These are phyloP conservation scores for Rhodofomes roseus DNA, from an alignment of 1,284 basidiomycete species.

Conservation along the genomic window DNA sequence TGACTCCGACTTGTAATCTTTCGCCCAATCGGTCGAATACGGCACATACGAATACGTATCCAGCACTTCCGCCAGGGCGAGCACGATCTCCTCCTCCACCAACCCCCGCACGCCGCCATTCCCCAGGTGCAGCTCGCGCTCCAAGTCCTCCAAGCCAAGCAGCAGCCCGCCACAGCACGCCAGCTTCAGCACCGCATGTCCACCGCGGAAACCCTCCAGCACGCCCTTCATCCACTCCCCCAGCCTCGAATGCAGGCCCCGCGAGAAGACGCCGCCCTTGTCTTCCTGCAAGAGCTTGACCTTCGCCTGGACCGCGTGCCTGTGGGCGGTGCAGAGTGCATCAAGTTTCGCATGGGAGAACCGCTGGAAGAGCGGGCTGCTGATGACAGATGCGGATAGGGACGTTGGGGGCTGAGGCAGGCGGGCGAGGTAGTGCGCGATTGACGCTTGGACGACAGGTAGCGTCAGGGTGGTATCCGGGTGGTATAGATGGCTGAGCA, in stretches of 20 bases:
- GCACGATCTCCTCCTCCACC: conserved; percentile 61
- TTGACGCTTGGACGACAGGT: conserved; percentile 51
- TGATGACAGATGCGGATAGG: conserved; percentile 60
- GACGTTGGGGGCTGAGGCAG: conserved; percentile 55
- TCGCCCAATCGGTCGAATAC: conserved; percentile 52
- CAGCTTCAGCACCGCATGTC: conserved; percentile 54
- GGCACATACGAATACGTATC: conserved; percentile 45
- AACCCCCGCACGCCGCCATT: conserved; percentile 25
- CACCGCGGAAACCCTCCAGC: conserved; percentile 59
- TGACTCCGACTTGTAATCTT: conserved; percentile 53
- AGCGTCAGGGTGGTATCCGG: conserved; percentile 43
- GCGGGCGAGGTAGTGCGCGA: conserved; percentile 61
- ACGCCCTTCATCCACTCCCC: conserved; percentile 54
- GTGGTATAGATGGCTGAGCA: conserved; percentile 57
- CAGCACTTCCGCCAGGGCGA: conserved; percentile 68
- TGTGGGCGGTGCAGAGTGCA: conserved; percentile 53
- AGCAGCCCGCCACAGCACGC: conserved; percentile 62
- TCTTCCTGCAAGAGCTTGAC: conserved; percentile 37
- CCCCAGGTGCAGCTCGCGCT: conserved; percentile 23
- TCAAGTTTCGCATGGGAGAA: conserved; percentile 42
- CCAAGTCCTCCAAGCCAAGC: conserved; percentile 57
- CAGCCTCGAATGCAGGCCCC: conserved; percentile 37
- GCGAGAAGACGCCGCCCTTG: conserved; percentile 38
- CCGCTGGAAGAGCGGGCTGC: conserved; percentile 54
- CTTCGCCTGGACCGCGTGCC: conserved; percentile 60